A percentile compares a stretch with the other conserved stretches of the same genome.
These are phyloP conservation scores for Penicillium ochrochloron DNA, from an alignment of 495 filamentous ascomycete genomes.

Conservation along the genomic window DNA sequence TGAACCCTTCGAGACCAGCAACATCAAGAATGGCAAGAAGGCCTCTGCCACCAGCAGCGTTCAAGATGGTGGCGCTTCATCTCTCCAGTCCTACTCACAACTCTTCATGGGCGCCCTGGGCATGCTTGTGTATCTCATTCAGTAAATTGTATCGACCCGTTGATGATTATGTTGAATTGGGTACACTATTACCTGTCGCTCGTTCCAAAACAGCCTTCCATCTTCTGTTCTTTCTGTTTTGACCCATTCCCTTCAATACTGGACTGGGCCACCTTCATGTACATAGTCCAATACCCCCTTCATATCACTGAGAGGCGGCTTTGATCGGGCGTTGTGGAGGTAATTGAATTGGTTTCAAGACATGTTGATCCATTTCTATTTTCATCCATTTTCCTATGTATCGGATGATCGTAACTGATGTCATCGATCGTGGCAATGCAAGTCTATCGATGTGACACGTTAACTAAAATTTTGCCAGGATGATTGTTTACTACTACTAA, in stretches of 20 bases:
- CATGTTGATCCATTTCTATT: not conserved
- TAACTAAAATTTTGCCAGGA: not conserved
- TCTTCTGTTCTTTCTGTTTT: not conserved
- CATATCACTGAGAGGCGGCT: constrained; percentile 22
- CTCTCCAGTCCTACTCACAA: constrained; percentile 21
- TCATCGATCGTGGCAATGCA: not conserved
- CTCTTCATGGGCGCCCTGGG: constrained; percentile 23
- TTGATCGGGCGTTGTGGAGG: constrained; percentile 23
- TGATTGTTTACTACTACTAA: not conserved
- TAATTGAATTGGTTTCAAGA: constrained; percentile 14
- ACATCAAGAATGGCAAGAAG: constrained; percentile 16
- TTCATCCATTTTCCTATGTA: not conserved
- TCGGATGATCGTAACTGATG: not conserved
- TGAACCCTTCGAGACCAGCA: constrained; percentile 14
- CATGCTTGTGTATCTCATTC: constrained; percentile 25
- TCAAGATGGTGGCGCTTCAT: constrained; percentile 25
- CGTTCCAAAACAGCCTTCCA: constrained; percentile 5
- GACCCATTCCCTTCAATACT: not conserved
- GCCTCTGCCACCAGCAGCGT: constrained; percentile 20
- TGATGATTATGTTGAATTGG: constrained; percentile 1
- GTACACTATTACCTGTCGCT: constrained; percentile 4
- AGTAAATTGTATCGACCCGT: constrained; percentile 6
- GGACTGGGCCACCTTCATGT: constrained; percentile 24
- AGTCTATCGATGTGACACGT: not conserved
- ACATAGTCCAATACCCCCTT: constrained; percentile 30